Evolutionary conservation across 768 basidiomycete species (phyloP), one percentile per base, ranked within the genome.

Genomic region (Leccinum olivaceopallidum): DNA sequence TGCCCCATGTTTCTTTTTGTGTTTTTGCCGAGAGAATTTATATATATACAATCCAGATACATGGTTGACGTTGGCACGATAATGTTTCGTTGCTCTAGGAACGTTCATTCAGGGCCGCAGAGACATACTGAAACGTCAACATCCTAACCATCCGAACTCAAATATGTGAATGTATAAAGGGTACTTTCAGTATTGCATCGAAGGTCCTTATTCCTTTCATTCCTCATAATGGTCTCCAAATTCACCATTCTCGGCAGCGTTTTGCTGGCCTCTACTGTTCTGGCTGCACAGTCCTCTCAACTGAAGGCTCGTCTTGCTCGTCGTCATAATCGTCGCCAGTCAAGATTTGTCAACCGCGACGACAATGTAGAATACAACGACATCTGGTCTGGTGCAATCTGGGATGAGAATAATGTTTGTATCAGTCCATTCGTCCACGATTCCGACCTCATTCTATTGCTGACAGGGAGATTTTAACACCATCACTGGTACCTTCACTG

Each of bases 321-420:
- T 36, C 68, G 62, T 52, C 56, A 59, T 53, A 53, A 58, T 53
- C 34, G 16, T 26, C 63, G 60, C 37, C 69, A 61, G 47, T 63
- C 66, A 3, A 55, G 55, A 20, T 63, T 53, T n/a, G 13, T 55
- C 28, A 56, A 59, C 39, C 60, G 39, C 20, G 1, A 66, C 18
- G 57, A 57, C 5, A 13, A 53, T 34, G 39, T 60, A 30, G 30
- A 55, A 34, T 71, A 71, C 57, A 60, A 57, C 37, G n/a, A 26
- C 22, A 60, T 54, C 36, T 70, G 70, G 65, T 57, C 67, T 53
- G 69, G 67, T 55, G 70, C 61, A 55, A 32, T 63, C 34, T 59
- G 37, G 67, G 50, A 3, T 0, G 34, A 59, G 61, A 22, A 13
- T 42, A 16, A 22, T 6, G 69, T 69, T 55, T 14, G 56, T 65